Conservation (phyloP, 129 eudicot species). For the Centella asiatica region DNA sequence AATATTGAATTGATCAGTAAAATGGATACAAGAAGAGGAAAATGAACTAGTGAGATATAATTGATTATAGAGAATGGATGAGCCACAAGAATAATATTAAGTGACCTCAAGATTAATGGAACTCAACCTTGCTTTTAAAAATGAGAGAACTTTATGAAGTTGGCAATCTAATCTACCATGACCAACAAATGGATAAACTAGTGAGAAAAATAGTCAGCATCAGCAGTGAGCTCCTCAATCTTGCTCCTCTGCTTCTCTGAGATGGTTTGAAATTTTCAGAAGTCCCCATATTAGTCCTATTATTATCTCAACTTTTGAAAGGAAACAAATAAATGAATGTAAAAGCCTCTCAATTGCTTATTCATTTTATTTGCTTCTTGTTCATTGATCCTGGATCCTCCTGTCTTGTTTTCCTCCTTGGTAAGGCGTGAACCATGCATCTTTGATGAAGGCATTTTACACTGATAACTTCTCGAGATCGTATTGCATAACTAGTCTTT, state of each 20-base stretch:
- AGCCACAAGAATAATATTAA: too few relatives aligned
- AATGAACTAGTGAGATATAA: too few relatives aligned
- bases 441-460: not conserved
- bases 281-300: not conserved
- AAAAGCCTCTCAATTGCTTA: not conserved
- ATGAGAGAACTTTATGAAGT: too few relatives aligned
- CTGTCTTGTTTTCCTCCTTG: not conserved
- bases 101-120: too few relatives aligned
- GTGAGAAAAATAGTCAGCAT: not conserved
- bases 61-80: too few relatives aligned
- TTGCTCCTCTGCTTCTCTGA: not conserved
- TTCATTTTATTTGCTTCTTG: not conserved
- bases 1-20: too few relatives aligned
- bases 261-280: not conserved
- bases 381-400: not conserved
- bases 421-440: not conserved
- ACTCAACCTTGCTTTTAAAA: too few relatives aligned
- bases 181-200: too few relatives aligned
- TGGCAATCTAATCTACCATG: too few relatives aligned
- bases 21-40: too few relatives aligned
- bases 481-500: slow-evolving; percentile 72
- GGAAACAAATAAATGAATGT: not conserved
- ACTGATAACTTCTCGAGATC: slow-evolving; percentile 35
- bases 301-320: not conserved
- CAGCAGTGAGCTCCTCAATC: slow-evolving; percentile 2